phyloP scores from a whole-genome alignment of 2,329 filamentous ascomycete species.

The Phaeosphaeria sp. region DNA sequence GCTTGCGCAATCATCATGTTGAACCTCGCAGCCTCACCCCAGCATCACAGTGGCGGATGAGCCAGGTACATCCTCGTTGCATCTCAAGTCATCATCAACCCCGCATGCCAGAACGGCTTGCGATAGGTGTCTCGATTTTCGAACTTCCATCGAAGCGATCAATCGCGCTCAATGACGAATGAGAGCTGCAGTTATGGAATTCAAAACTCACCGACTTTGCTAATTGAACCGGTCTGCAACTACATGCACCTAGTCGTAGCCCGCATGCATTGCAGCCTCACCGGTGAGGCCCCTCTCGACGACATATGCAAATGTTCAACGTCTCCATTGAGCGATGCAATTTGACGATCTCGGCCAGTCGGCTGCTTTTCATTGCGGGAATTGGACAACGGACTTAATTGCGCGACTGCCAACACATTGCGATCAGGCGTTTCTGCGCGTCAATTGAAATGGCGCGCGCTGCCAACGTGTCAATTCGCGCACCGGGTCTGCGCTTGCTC shows the following conservation, averaged over 20 bases:
- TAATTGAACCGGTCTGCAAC: slow-evolving; percentile 23
- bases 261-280: slow-evolving; percentile 35
- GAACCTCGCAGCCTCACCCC: neutral
- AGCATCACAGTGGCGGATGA: neutral
- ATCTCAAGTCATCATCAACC: neutral
- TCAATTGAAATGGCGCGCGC: neutral
- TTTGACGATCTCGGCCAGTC: slow-evolving; percentile 5
- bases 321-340: neutral
- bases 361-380: slow-evolving; percentile 2
- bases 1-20: slow-evolving; percentile 3
- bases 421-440: neutral
- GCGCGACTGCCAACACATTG: slow-evolving; percentile 5
- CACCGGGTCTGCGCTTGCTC: neutral
- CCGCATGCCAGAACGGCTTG: slow-evolving; percentile 1
- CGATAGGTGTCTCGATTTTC: neutral
- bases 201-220: slow-evolving; percentile 32
- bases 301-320: neutral
- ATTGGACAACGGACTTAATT: neutral
- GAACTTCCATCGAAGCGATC: slow-evolving; percentile 2
- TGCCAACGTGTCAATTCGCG: slow-evolving; percentile 2
- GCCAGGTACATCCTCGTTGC: slow-evolving; percentile 1
- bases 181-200: slow-evolving; percentile 14
- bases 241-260: slow-evolving; percentile 17
- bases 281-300: slow-evolving; percentile 21
- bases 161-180: neutral